A percentile compares a stretch with the other conserved stretches of the same genome.
phyloP scores from a whole-genome alignment of 306 rosid species.

The Ormosia semicastrata region DNA sequence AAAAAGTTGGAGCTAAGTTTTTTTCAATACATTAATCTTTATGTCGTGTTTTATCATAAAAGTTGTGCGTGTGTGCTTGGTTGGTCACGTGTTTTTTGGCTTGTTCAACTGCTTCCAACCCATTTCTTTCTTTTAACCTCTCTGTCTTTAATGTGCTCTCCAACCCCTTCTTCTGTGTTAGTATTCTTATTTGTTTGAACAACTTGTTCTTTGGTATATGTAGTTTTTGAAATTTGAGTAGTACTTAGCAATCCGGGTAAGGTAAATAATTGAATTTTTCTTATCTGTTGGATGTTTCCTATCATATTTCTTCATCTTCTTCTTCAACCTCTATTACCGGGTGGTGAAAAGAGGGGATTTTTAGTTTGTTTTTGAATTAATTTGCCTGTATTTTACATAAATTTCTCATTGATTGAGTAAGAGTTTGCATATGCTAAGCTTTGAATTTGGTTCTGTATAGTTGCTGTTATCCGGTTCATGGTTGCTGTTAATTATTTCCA shows the following conservation, averaged over 20 bases:
- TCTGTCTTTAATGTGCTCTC: neutral
- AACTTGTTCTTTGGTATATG: neutral
- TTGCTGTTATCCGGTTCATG: neutral
- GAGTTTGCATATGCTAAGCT: neutral
- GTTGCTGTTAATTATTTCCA: neutral
- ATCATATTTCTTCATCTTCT: neutral
- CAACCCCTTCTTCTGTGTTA: neutral
- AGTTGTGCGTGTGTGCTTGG: neutral
- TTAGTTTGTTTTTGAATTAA: neutral
- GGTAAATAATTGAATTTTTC: neutral
- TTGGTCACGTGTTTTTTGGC: neutral
- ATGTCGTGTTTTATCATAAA: neutral
- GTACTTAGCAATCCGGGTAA: neutral
- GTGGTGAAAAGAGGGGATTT: neutral
- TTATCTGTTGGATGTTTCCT: neutral
- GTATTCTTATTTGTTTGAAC: neutral
- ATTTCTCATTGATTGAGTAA: neutral
- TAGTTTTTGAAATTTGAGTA: slow-evolving; percentile 6
- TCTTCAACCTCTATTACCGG: neutral
- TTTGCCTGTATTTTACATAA: neutral
- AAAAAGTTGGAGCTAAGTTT: no score
- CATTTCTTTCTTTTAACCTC: neutral
- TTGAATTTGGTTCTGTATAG: neutral
- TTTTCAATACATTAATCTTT: neutral
- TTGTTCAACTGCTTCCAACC: slow-evolving; percentile 4